Base-by-base conservation (phyloP, 495 filamentous ascomycete species). In the Penicillium odoratum region DNA sequence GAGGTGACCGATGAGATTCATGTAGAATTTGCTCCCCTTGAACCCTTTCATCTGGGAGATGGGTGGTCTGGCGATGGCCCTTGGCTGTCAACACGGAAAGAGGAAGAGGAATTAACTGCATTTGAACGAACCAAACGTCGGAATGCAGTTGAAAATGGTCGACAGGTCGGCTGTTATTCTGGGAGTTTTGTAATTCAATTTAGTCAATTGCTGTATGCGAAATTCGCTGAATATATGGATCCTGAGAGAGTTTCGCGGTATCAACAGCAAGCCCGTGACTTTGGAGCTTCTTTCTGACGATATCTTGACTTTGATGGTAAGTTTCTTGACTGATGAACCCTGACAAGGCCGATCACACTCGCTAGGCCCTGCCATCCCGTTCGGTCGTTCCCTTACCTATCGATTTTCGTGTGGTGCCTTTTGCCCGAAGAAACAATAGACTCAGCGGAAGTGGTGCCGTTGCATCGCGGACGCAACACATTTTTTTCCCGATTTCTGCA, bases 11-110 rank as follows among this genome's bases (percentile, higher is more conserved):
- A 30, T 1, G 59, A 63, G 30, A 56, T 65, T 6, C 31, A 57
- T n/a, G 51, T 44, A 0, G 65, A 65, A 28, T 55, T 68, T 1
- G 31, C 40, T 1, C 55, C 59, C 3, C 53, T 68, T 1, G 65
- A 68, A 28, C 55, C 59, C 0, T 68, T 68, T 28, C 30, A 56
- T 9, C 81, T 87, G 2, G 86, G 85, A 0, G 82, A 84, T 44
- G 88, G 88, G 3, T 91, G 88, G 88, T 88, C 84, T 0, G 88
- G 87, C 58, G 88, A 92, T 53, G 88, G 88, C 0, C 87, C 86
- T 0, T 84, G 84, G 69, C 82, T 83, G 4, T 54, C 55, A 9
- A 58, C 60, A 9, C 21, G 56, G 5, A 38, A 60, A 10, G 58
- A 60, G 31, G 42, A 28, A 11, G 30, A 60, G 13, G 34, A 60